Evolutionary conservation across 2,329 filamentous ascomycete genomes (phyloP), one percentile per base, ranked within the genome.

Genomic region (Colletotrichum sp.): DNA sequence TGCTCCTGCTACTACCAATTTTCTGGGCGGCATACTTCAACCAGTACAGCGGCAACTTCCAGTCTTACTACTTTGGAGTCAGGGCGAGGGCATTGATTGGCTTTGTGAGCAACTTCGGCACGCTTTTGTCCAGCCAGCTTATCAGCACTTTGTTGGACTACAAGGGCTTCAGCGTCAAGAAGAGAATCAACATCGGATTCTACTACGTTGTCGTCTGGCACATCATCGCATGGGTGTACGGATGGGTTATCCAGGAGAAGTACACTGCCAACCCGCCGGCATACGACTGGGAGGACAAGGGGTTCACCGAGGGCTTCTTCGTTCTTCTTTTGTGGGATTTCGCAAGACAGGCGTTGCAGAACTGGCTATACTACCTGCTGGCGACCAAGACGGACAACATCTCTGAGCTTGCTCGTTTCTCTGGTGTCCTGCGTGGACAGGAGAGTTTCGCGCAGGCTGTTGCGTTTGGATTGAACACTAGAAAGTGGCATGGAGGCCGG

Each of bases 311-410:
- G 72, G 87, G 87, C 1, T 86, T 88, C 73, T 89, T 89, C 66
- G 88, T 89, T 4, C 76, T 89, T 2, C 80, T 88, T 0, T 82
- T 89, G 0, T 89, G 87, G 88, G 83, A 85, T 9, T 90, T 90
- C 77, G 83, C 88, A 3, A 83, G 88, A 4, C 89, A 91, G 78
- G 83, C 87, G 1, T 79, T 90, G 24, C 89, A 91, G 79, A 91
- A 90, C 70, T 91, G 88, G 88, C 82, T 91, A 1, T 91, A 91
- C 77, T 91, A 90, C 77, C 82, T 91, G 21, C 82, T 91, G 3
- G 87, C 89, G 0, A 90, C 87, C 7, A 90, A 87, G 82, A 90
- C 89, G 0, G 87, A 91, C 68, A 90, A 90, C 66, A 90, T 91
- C 73, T 89, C 88, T 1, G 89, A 92, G 77, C 80, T 90, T 16